A percentile compares a stretch with the other conserved stretches of the same genome.
These are phyloP conservation scores for Penicillium pulvis DNA, from an alignment of 495 filamentous ascomycete genomes.

Conservation along the genomic window DNA sequence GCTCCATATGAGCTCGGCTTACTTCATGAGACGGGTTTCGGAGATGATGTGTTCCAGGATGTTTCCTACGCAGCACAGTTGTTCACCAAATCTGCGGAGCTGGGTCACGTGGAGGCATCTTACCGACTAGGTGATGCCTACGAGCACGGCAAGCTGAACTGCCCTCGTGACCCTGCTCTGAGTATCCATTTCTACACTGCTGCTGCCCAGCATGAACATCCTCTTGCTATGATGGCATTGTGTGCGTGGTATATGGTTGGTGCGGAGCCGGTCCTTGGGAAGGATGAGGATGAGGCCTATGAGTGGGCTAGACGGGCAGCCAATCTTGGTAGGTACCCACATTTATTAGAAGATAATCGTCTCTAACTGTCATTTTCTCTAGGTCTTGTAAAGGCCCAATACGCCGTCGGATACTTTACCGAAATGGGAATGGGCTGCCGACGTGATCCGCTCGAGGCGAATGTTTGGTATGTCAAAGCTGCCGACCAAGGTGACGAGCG, in stretches of 20 bases:
- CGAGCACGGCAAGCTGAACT: slow-evolving; percentile 85
- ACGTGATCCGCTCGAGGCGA: slow-evolving; percentile 89
- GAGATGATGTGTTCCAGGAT: slow-evolving; percentile 90
- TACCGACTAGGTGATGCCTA: slow-evolving; percentile 94
- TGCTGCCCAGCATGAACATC: slow-evolving; percentile 80
- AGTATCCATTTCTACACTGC: slow-evolving; percentile 97
- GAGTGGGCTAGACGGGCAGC: slow-evolving; percentile 92
- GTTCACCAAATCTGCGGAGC: slow-evolving; percentile 89
- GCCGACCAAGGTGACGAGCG: slow-evolving; percentile 90
- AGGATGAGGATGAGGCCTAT: slow-evolving; percentile 94
- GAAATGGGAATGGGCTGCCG: slow-evolving; percentile 98
- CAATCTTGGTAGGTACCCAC: slow-evolving; percentile 65
- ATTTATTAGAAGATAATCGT: neutral
- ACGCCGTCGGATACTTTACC: slow-evolving; percentile 95
- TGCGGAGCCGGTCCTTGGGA: slow-evolving; percentile 88
- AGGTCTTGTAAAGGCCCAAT: slow-evolving; percentile 93
- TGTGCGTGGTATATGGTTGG: slow-evolving; percentile 99
- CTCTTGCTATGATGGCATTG: slow-evolving; percentile 96
- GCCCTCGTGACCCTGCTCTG: slow-evolving; percentile 86
- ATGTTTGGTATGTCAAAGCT: slow-evolving; percentile 97
- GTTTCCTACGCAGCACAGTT: slow-evolving; percentile 89
- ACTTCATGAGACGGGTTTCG: slow-evolving; percentile 85
- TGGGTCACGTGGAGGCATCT: slow-evolving; percentile 83
- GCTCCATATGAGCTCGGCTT: slow-evolving; percentile 89
- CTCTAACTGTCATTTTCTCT: slow-evolving; percentile 15